Evolutionary conservation across 371 early-diverging fungal genomes (phyloP), one percentile per base, ranked within the genome.

Genomic region (Syncephalastrum monosporum): DNA sequence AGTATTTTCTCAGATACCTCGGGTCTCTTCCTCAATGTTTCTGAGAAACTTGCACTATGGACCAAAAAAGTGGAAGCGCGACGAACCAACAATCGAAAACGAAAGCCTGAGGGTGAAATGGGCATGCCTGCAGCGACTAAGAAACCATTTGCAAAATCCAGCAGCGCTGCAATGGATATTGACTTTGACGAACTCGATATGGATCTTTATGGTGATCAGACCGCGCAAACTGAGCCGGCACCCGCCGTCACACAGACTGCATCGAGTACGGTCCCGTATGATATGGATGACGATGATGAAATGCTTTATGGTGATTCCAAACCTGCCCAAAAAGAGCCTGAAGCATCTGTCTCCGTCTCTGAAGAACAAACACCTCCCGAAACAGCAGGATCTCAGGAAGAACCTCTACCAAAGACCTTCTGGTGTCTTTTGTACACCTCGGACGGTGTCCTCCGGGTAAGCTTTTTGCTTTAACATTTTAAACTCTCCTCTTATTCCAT

Each of bases 151-250:
- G 25, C 51, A 46, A 54, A 55, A 51, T 23, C 21, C 62, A 42
- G 41, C 65, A 33, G 10, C 50, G 57, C 38, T 23, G 21, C 38
- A 1, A 47, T 17, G 33, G 51, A 51, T 29, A 38, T 38, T 3
- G 74, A 79, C 5, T 68, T 81, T 55, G 87, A 86, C 53, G 82
- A 84, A 46, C 65, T 85, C 5, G 87, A 88, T 47, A 67, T 80
- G 61, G 87, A 91, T 55, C 68, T 86, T n/a, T 86, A 87, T 61
- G 85, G 84, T 24, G 80, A 76, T 5, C 73, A 65, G 3, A 60
- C 58, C 13, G 69, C 16, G 50, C 41, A 51, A 10, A 1, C 45
- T 23, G 47, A 53, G 15, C 51, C 51, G 41, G 55, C 46, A 12
- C 21, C 25, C 19, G 33, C 13, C 14, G 8, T 5, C 3, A 50